Conservation (phyloP, 2,329 filamentous ascomycete species). For the Neocatenulostroma microsporum region DNA sequence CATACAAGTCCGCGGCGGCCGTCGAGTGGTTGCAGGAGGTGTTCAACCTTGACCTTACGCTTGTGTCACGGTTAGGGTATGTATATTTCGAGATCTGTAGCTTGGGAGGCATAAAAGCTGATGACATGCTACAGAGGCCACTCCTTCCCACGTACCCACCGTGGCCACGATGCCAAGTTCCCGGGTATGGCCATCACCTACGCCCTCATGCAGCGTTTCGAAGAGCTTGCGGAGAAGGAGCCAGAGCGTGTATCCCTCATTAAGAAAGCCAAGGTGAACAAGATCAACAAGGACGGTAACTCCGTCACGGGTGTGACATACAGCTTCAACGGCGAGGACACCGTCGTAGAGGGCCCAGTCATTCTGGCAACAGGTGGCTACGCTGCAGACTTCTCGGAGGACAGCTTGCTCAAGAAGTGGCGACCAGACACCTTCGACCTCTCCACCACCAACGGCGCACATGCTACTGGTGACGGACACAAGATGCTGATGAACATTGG, state of each 20-base stretch:
- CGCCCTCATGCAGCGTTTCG: slow-evolving; percentile 93
- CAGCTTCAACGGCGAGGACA: slow-evolving; percentile 67
- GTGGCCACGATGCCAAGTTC: slow-evolving; percentile 99
- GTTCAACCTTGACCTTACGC: slow-evolving; percentile 94
- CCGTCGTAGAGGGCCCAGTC: slow-evolving; percentile 73
- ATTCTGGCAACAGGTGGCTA: slow-evolving; percentile 95
- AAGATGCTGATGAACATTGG: slow-evolving; percentile 99
- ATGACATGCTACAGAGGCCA: slow-evolving; percentile 61
- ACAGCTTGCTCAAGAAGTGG: slow-evolving; percentile 89
- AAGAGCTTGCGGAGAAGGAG: slow-evolving; percentile 89
- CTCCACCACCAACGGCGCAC: slow-evolving; percentile 90
- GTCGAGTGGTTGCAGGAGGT: slow-evolving; percentile 99
- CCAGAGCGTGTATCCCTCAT: slow-evolving; percentile 89
- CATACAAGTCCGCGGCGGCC: slow-evolving; percentile 94
- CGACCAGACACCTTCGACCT: slow-evolving; percentile 88
- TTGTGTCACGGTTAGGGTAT: slow-evolving; percentile 93
- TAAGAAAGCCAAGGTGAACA: slow-evolving; percentile 94
- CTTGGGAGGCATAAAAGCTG: not conserved
- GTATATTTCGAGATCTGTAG: slow-evolving; percentile 27
- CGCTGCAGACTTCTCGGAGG: slow-evolving; percentile 85
- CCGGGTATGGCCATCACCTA: slow-evolving; percentile 99
- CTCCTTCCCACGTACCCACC: slow-evolving; percentile 93
- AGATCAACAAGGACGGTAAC: slow-evolving; percentile 89
- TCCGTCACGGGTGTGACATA: slow-evolving; percentile 82
- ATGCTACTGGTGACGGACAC: slow-evolving; percentile 97